A percentile compares a stretch with the other conserved stretches of the same genome.
Conservation (phyloP, 1,139 yeast genomes). For the Saccharomyces uvarum region DNA sequence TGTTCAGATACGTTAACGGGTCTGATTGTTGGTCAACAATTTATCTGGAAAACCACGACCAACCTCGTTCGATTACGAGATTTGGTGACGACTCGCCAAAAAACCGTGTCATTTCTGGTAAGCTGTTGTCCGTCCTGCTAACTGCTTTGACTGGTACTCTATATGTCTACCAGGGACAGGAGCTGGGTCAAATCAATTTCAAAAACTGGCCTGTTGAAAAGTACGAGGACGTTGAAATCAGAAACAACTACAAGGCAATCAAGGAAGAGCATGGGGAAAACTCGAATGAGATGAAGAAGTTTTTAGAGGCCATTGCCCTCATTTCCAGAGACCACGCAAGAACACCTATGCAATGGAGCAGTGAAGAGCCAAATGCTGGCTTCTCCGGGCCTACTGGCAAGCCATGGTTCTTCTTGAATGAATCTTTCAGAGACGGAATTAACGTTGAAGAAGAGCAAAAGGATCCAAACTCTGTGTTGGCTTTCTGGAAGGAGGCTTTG, state of each 20-base stretch:
- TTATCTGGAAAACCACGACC: slow-evolving; percentile 53
- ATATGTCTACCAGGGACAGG: slow-evolving; percentile 32
- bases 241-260: slow-evolving; percentile 38
- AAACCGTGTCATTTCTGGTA: slow-evolving; percentile 36
- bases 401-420: too few relatives aligned
- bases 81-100: slow-evolving; percentile 41
- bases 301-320: slow-evolving; percentile 32
- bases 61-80: slow-evolving; percentile 45
- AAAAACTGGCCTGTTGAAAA: slow-evolving; percentile 44
- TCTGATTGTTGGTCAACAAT: slow-evolving; percentile 43
- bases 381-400: too few relatives aligned
- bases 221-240: slow-evolving; percentile 44
- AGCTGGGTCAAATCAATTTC: slow-evolving; percentile 48
- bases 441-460: too few relatives aligned
- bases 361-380: too few relatives aligned
- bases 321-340: too few relatives aligned
- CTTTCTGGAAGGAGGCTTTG: too few relatives aligned
- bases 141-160: slow-evolving; percentile 32
- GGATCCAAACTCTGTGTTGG: too few relatives aligned
- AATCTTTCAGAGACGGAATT: too few relatives aligned
- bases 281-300: slow-evolving; percentile 29
- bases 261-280: slow-evolving; percentile 33
- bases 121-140: slow-evolving; percentile 45
- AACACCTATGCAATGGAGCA: too few relatives aligned
- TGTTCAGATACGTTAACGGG: too few relatives aligned